A percentile compares a stretch with the other conserved stretches of the same genome.
Conservation (phyloP, 768 basidiomycete genomes). For the Trametes maxima region DNA sequence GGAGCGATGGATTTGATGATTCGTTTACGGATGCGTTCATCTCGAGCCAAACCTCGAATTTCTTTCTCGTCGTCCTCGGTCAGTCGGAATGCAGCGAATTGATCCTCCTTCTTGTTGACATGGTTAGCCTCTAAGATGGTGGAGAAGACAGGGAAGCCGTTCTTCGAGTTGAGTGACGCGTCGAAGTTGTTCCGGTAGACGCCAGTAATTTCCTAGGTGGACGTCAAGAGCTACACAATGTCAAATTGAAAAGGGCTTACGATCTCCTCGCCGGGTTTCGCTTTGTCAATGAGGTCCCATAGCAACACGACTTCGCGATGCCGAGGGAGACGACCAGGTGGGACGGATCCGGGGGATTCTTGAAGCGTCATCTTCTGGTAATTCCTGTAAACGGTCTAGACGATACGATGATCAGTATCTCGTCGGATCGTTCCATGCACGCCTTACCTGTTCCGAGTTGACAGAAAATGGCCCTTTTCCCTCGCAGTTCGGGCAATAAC, state of each 20-base stretch:
- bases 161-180: constrained; percentile 96
- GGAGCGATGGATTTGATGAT: constrained; percentile 99
- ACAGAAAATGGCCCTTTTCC: constrained; percentile 93
- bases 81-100: constrained; percentile 96
- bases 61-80: constrained; percentile 97
- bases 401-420: constrained; percentile 1
- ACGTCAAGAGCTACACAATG: constrained; percentile 9
- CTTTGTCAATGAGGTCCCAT: constrained; percentile 98
- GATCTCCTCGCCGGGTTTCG: constrained; percentile 98
- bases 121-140: constrained; percentile 98
- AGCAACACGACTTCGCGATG: constrained; percentile 96
- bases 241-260: constrained; percentile 47
- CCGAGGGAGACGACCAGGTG: constrained; percentile 93
- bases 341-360: constrained; percentile 96
- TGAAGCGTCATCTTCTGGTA: constrained; percentile 99
- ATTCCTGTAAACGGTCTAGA: constrained; percentile 94
- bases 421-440: not conserved
- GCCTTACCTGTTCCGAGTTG: constrained; percentile 89
- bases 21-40: constrained; percentile 94
- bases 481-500: constrained; percentile 93
- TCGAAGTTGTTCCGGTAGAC: constrained; percentile 99
- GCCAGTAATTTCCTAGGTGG: constrained; percentile 87
- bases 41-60: constrained; percentile 83
- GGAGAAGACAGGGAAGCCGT: constrained; percentile 99
- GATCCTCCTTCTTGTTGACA: constrained; percentile 98